Percentiles rank a stretch among this genome's conserved stretches.
These are phyloP conservation scores for Starmerella vaccinii DNA, from an alignment of 805 yeast genomes.

Conservation along the genomic window DNA sequence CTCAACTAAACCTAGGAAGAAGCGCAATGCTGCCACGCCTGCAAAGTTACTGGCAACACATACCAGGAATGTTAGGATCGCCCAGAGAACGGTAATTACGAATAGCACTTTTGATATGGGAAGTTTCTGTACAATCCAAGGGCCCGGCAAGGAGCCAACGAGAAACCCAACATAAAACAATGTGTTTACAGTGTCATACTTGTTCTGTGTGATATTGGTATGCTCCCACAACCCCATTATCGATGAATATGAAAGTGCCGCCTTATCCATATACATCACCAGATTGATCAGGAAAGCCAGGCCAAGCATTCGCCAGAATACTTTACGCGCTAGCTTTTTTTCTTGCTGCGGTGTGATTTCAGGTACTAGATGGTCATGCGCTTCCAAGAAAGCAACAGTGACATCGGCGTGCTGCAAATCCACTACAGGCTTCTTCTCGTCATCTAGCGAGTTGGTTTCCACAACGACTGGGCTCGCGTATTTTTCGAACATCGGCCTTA, in stretches of 20 bases:
- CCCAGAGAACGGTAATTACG: constrained; percentile 37
- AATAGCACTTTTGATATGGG: constrained; percentile 31
- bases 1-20: constrained; percentile 41
- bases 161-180: constrained; percentile 41
- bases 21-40: constrained; percentile 37
- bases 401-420: constrained; percentile 1
- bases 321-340: not conserved
- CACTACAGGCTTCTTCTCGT: not conserved
- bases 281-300: constrained; percentile 8
- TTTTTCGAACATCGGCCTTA: not conserved
- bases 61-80: constrained; percentile 33
- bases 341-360: constrained; percentile 3
- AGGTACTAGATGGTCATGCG: constrained; percentile 1
- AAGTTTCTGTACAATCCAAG: constrained; percentile 35
- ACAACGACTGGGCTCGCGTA: not conserved
- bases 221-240: constrained; percentile 33
- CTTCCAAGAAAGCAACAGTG: constrained; percentile 2
- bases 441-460: not conserved
- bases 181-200: constrained; percentile 40
- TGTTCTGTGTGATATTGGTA: constrained; percentile 33
- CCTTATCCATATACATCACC: constrained; percentile 36
- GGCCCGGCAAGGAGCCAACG: constrained; percentile 38
- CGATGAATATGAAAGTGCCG: constrained; percentile 36
- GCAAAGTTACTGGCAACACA: constrained; percentile 36
- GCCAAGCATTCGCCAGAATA: constrained; percentile 4